These are phyloP conservation scores for Nigrospora osmanthi DNA, from an alignment of 2,329 filamentous ascomycete genomes.

Conservation along the genomic window DNA sequence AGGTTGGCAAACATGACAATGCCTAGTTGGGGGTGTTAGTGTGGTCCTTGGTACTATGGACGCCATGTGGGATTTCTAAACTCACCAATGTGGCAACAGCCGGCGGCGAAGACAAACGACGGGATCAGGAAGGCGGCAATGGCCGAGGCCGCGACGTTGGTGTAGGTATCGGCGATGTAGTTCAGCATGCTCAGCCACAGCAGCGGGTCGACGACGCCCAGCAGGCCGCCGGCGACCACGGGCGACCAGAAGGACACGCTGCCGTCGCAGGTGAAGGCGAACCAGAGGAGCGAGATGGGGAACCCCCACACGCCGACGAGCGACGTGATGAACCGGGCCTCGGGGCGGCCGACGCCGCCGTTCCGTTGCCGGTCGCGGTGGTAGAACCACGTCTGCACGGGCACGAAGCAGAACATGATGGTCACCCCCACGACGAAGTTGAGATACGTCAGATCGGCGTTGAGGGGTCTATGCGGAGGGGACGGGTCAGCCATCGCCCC, in stretches of 20 bases:
- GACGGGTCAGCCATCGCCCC: conserved; percentile 3
- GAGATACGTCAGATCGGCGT: conserved; percentile 30
- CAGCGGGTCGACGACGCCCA: conserved; percentile 32
- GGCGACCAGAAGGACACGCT: conserved; percentile 30
- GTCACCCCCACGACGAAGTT: conserved; percentile 33
- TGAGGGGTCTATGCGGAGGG: conserved; percentile 17
- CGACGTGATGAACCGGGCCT: conserved; percentile 31
- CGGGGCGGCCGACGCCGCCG: conserved; percentile 25
- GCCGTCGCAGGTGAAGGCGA: conserved; percentile 31
- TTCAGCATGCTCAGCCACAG: conserved; percentile 34
- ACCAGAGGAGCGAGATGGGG: conserved; percentile 31
- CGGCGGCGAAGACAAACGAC: conserved; percentile 31
- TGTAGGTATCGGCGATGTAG: conserved; percentile 33
- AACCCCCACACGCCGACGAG: conserved; percentile 33
- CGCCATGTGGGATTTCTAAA: too few species aligned
- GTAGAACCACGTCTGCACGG: conserved; percentile 32
- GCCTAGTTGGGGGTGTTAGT: conserved; percentile 7
- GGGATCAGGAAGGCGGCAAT: conserved; percentile 35
- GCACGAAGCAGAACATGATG: conserved; percentile 31
- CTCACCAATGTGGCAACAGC: conserved; percentile 28
- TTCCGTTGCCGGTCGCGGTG: conserved; percentile 25
- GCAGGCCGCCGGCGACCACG: conserved; percentile 27
- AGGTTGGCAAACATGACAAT: conserved; percentile 28
- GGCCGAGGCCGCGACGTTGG: conserved; percentile 29
- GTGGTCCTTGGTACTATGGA: neutral